Conservation (phyloP, 306 rosid species). For the Arachis hypogaea region DNA sequence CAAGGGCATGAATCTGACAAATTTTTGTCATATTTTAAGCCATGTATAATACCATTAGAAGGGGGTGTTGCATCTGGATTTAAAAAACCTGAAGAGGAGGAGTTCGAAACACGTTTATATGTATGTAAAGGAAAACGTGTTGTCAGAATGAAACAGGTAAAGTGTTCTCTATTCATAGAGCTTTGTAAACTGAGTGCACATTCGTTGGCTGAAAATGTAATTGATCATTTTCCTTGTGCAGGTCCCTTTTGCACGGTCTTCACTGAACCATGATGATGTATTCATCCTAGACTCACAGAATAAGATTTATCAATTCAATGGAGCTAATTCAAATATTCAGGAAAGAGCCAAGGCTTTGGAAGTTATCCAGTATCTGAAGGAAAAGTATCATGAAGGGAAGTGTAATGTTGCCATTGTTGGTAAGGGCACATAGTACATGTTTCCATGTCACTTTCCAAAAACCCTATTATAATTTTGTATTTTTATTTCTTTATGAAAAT, state of each 20-base stretch:
- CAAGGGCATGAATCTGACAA: constrained; percentile 99
- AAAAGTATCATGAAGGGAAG: constrained; percentile 84
- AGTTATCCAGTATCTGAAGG: constrained; percentile 92
- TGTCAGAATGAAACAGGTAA: constrained; percentile 97
- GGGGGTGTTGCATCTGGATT: constrained; percentile 93
- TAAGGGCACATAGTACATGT: constrained; percentile 52
- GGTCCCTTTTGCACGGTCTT: constrained; percentile 96
- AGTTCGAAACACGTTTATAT: constrained; percentile 84
- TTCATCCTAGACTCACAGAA: constrained; percentile 84
- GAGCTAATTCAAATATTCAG: constrained; percentile 97
- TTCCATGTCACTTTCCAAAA: constrained; percentile 28
- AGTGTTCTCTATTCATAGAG: constrained; percentile 26
- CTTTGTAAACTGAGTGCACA: constrained; percentile 40
- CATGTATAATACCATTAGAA: constrained; percentile 95
- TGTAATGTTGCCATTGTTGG: constrained; percentile 98
- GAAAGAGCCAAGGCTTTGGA: constrained; percentile 99
- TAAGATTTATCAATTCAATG: constrained; percentile 96
- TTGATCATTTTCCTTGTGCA: constrained; percentile 48
- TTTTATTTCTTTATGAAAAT: constrained; percentile 37
- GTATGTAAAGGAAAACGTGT: constrained; percentile 96
- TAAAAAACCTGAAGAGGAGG: constrained; percentile 75
- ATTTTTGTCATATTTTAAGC: constrained; percentile 94
- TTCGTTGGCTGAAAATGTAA: constrained; percentile 39
- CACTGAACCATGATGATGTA: constrained; percentile 96
- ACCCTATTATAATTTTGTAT: constrained; percentile 22